These are phyloP conservation scores for Saccharomycopsis babjevae DNA, from an alignment of 805 yeast genomes.

Conservation along the genomic window DNA sequence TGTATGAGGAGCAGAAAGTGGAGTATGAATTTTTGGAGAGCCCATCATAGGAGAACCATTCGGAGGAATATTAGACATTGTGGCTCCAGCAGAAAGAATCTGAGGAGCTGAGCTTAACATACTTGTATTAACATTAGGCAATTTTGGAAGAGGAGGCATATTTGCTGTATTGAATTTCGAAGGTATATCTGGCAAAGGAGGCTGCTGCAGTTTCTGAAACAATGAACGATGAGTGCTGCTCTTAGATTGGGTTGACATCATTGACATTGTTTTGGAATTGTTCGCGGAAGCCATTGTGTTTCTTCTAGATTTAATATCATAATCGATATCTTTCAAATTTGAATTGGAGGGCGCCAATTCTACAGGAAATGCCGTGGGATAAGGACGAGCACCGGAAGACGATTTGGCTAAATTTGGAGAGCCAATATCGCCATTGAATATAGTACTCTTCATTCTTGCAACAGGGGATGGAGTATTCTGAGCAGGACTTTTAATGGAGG, in stretches of 20 bases:
- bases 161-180: not conserved
- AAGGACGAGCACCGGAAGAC: constrained; percentile 7
- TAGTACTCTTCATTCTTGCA: not conserved
- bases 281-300: constrained; percentile 6
- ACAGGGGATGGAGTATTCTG: not conserved
- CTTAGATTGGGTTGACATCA: not conserved
- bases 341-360: constrained; percentile 10
- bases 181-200: not conserved
- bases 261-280: not conserved
- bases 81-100: not conserved
- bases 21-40: not conserved
- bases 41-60: not conserved
- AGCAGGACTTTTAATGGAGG: not conserved
- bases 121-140: not conserved
- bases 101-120: not conserved
- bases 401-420: constrained; percentile 1
- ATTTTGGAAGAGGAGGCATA: not conserved
- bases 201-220: not conserved
- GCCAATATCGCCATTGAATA: not conserved
- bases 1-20: not conserved
- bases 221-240: not conserved
- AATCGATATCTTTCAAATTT: constrained; percentile 8
- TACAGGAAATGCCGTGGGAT: constrained; percentile 12
- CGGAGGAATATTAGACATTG: not conserved
- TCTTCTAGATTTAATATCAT: constrained; percentile 9